Percentiles rank a stretch among this genome's conserved stretches.
Evolutionary conservation across 495 filamentous ascomycete genomes (phyloP).

Genomic region (Penicillium pancosmium): DNA sequence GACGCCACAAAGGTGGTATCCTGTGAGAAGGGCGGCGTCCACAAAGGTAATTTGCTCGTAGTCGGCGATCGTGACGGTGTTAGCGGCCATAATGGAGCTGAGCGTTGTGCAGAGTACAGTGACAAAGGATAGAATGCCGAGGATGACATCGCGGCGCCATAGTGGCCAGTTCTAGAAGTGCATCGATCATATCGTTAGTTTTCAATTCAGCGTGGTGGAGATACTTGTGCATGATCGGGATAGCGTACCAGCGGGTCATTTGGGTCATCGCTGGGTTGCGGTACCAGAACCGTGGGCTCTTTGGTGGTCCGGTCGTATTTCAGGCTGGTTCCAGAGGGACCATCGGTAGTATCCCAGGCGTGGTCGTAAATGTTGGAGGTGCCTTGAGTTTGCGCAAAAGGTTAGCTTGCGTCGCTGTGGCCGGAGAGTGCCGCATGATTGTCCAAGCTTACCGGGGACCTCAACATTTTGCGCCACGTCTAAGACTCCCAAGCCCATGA

Average conservation of each 20-base stretch:
- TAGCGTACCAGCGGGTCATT: constrained; percentile 70
- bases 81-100: constrained; percentile 83
- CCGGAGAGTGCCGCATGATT: background rate
- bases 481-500: constrained; percentile 84
- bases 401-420: constrained; percentile 2
- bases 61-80: constrained; percentile 71
- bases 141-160: constrained; percentile 83
- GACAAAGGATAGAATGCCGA: constrained; percentile 72
- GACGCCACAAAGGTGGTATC: constrained; percentile 83
- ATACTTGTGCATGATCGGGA: constrained; percentile 3
- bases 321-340: constrained; percentile 45
- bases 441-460: constrained; percentile 66
- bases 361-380: constrained; percentile 68
- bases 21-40: constrained; percentile 77
- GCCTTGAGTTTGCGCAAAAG: constrained; percentile 40
- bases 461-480: constrained; percentile 56
- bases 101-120: constrained; percentile 81
- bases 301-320: constrained; percentile 74
- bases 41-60: constrained; percentile 64
- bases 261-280: constrained; percentile 79
- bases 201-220: background rate
- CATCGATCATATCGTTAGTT: background rate
- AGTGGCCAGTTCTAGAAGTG: constrained; percentile 78
- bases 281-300: constrained; percentile 72
- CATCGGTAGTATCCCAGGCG: constrained; percentile 43